Evolutionary conservation across 345 rosid species (phyloP).

Genomic region (Erucastrum elatum): DNA sequence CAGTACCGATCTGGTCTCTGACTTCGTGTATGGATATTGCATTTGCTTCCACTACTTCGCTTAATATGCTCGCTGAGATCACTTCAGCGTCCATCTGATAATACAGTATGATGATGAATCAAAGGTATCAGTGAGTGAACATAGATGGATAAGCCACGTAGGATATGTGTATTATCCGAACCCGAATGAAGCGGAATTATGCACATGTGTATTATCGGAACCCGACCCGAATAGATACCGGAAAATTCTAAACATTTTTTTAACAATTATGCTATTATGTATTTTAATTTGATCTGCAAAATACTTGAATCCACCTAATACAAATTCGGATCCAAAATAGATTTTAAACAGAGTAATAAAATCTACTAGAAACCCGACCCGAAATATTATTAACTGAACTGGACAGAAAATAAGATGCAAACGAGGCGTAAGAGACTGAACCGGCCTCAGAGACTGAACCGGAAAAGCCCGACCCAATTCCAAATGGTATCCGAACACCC

Average conservation of each 20-base stretch:
- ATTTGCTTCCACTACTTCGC: constrained; percentile 64
- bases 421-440: not conserved
- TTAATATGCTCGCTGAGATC: constrained; percentile 81
- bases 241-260: too few species aligned
- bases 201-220: too few species aligned
- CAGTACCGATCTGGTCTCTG: constrained; percentile 66
- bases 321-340: not conserved
- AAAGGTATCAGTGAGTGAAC: not conserved
- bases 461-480: not conserved
- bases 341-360: not conserved
- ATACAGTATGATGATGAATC: constrained; percentile 13
- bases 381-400: not conserved
- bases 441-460: too few species aligned
- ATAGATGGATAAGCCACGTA: not conserved
- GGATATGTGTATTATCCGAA: too few species aligned
- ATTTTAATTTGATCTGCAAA: too few species aligned
- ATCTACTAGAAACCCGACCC: too few species aligned
- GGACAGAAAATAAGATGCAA: not conserved
- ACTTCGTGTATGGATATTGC: constrained; percentile 61
- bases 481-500: not conserved
- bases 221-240: too few species aligned
- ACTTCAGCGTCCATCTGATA: constrained; percentile 95
- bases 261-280: too few species aligned
- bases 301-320: not conserved
- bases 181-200: too few species aligned